These are phyloP conservation scores for Penicillium riverlandense DNA, from an alignment of 495 filamentous ascomycete species.

Conservation along the genomic window DNA sequence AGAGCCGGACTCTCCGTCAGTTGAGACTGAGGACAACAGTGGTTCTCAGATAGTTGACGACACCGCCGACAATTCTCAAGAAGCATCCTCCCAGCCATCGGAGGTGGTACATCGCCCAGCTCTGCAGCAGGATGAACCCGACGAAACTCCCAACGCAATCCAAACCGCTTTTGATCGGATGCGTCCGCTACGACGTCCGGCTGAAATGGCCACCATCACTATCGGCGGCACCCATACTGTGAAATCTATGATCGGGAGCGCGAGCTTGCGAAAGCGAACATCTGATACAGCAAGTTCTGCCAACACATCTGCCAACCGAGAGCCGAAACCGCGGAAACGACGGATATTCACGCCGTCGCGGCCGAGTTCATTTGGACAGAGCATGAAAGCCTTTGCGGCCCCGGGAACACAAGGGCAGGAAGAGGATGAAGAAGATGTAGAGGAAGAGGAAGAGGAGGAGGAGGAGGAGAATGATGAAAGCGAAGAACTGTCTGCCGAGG, in stretches of 20 bases:
- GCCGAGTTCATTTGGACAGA: conserved; percentile 53
- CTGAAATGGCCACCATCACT: conserved; percentile 82
- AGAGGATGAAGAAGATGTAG: conserved; percentile 15
- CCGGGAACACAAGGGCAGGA: conserved; percentile 45
- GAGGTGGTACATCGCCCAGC: conserved; percentile 7
- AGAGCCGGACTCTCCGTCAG: background rate
- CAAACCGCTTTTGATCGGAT: conserved; percentile 62
- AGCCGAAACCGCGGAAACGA: conserved; percentile 19
- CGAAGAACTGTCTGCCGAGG: conserved; percentile 4
- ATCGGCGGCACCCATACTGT: conserved; percentile 69
- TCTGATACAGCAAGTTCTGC: conserved; percentile 10
- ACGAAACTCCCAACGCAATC: conserved; percentile 39
- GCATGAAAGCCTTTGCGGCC: conserved; percentile 68
- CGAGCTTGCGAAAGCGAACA: conserved; percentile 31
- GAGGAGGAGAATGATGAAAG: conserved; percentile 26
- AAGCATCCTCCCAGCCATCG: conserved; percentile 6
- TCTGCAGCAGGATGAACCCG: conserved; percentile 5
- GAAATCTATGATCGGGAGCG: conserved; percentile 51
- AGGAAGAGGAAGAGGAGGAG: conserved; percentile 15
- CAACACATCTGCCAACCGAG: conserved; percentile 2
- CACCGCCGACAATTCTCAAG: background rate
- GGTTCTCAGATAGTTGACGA: background rate
- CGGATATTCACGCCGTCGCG: conserved; percentile 36
- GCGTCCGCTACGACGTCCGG: conserved; percentile 54
- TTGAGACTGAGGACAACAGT: conserved; percentile 1